phyloP scores from a whole-genome alignment of 352 stramenopile species.

The Aphanomyces astaci region DNA sequence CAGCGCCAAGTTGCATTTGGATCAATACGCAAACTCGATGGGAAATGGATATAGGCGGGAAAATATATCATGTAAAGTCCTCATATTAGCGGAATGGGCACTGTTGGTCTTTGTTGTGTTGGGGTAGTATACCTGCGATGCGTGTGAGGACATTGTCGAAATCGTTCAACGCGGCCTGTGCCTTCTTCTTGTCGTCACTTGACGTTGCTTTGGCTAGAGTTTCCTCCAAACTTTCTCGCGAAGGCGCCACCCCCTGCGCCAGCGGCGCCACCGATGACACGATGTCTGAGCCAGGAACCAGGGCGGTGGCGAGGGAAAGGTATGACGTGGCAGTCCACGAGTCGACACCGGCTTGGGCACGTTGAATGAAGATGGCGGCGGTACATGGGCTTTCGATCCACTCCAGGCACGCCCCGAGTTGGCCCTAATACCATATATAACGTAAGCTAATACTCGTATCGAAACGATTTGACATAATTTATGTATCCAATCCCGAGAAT shows the following conservation, averaged over 20 bases:
- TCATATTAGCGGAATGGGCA: too few relatives aligned
- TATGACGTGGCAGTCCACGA: background rate
- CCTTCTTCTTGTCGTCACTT: constrained; percentile 70
- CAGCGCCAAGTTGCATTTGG: background rate
- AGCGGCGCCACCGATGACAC: background rate
- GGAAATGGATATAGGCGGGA: too few relatives aligned
- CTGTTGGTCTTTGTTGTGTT: too few relatives aligned
- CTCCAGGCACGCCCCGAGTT: background rate
- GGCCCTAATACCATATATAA: too few relatives aligned
- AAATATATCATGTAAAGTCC: too few relatives aligned
- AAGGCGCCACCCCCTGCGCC: background rate
- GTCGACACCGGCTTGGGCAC: background rate
- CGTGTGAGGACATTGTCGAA: constrained; percentile 37
- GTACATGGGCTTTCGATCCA: background rate
- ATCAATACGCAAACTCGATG: too few relatives aligned
- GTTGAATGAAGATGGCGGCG: background rate
- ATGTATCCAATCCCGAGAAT: too few relatives aligned
- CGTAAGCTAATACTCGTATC: too few relatives aligned
- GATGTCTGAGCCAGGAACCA: background rate
- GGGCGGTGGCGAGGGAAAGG: background rate
- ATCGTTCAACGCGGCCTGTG: constrained; percentile 50
- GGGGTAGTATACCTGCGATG: constrained; percentile 19
- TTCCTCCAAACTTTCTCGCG: constrained; percentile 44
- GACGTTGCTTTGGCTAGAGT: constrained; percentile 38
- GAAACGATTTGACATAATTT: too few relatives aligned